These are phyloP conservation scores for Niveomyces coronatus DNA, from an alignment of 2,329 filamentous ascomycete species.

Conservation along the genomic window DNA sequence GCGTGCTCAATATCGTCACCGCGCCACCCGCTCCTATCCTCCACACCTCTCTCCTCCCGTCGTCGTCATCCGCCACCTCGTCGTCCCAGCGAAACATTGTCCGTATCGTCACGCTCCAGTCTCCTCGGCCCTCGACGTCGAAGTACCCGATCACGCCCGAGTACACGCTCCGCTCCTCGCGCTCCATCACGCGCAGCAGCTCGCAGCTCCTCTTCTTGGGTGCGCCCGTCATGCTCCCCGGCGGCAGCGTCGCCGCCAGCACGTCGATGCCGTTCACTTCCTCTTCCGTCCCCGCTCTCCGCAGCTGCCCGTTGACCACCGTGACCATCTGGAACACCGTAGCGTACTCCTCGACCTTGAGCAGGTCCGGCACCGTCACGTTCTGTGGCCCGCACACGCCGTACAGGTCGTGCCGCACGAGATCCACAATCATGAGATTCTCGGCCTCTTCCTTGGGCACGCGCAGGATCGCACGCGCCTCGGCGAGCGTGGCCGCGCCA, in stretches of 20 bases:
- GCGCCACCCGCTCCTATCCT: slow-evolving; percentile 82
- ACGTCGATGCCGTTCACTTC: slow-evolving; percentile 54
- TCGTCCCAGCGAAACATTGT: slow-evolving; percentile 67
- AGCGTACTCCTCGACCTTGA: slow-evolving; percentile 83
- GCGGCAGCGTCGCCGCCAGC: slow-evolving; percentile 67
- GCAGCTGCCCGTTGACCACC: slow-evolving; percentile 63
- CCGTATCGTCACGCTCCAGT: slow-evolving; percentile 87
- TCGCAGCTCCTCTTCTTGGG: slow-evolving; percentile 91
- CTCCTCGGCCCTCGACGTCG: slow-evolving; percentile 72
- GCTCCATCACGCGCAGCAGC: slow-evolving; percentile 62
- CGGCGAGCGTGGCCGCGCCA: slow-evolving; percentile 54
- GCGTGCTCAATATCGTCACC: slow-evolving; percentile 73
- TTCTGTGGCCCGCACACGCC: slow-evolving; percentile 66
- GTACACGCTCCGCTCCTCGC: slow-evolving; percentile 61
- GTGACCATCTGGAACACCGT: slow-evolving; percentile 89
- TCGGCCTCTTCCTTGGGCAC: slow-evolving; percentile 87
- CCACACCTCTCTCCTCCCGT: slow-evolving; percentile 51
- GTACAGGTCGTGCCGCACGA: slow-evolving; percentile 89
- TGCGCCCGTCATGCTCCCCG: slow-evolving; percentile 93
- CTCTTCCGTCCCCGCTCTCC: slow-evolving; percentile 13
- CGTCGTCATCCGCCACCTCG: slow-evolving; percentile 29
- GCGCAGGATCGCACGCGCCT: slow-evolving; percentile 63
- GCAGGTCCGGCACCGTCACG: slow-evolving; percentile 66
- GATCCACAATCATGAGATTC: slow-evolving; percentile 95
- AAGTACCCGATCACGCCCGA: slow-evolving; percentile 85